phyloP scores from a whole-genome alignment of 2,329 filamentous ascomycete species.

The Colletotrichum lentis region DNA sequence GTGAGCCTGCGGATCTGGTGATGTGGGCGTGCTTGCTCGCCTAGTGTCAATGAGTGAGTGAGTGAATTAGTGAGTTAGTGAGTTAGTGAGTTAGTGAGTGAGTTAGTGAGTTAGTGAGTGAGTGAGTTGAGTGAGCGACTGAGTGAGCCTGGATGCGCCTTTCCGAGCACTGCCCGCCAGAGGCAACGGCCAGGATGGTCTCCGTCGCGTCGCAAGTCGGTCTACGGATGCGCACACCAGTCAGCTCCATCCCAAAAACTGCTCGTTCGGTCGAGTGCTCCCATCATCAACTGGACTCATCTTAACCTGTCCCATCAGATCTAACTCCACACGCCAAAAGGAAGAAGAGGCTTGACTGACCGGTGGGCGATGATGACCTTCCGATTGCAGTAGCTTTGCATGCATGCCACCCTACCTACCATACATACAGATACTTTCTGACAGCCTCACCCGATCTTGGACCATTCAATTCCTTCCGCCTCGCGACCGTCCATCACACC shows the following conservation, averaged over 20 bases:
- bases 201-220: neutral
- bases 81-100: no score
- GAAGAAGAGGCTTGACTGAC: neutral
- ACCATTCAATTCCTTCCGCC: neutral
- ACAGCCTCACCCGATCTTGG: slow-evolving; percentile 10
- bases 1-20: slow-evolving; percentile 11
- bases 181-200: slow-evolving; percentile 5
- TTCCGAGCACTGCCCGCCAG: slow-evolving; percentile 4
- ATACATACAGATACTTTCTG: no score
- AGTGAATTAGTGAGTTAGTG: no score
- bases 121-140: no score
- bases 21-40: no score
- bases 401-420: neutral
- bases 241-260: neutral
- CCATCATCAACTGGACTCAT: neutral
- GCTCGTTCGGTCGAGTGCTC: neutral
- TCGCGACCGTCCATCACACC: neutral
- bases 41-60: no score
- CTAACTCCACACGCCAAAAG: neutral
- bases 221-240: no score
- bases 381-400: neutral
- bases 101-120: no score
- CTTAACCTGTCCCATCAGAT: neutral
- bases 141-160: no score
- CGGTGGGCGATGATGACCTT: neutral